These are phyloP conservation scores for Penicillium mononematosum DNA, from an alignment of 495 filamentous ascomycete species.

Conservation along the genomic window DNA sequence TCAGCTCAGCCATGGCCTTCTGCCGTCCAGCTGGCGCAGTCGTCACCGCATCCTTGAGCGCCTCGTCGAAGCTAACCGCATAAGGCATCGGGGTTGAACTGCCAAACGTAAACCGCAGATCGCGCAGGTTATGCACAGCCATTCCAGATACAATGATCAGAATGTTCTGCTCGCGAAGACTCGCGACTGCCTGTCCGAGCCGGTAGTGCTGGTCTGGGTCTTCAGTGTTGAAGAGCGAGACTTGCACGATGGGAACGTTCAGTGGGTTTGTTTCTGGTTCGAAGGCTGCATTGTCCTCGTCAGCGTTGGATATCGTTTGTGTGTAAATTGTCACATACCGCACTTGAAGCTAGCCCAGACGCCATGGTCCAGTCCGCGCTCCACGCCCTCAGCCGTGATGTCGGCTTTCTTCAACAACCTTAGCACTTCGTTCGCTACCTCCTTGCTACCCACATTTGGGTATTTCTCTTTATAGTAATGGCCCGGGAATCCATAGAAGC, in stretches of 20 bases:
- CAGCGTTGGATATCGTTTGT: background rate
- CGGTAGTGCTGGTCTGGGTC: conserved; percentile 68
- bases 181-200: conserved; percentile 65
- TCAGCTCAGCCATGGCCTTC: conserved; percentile 56
- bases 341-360: conserved; percentile 74
- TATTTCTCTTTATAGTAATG: conserved; percentile 62
- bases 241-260: conserved; percentile 75
- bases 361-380: conserved; percentile 77
- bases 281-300: conserved; percentile 52
- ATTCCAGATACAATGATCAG: conserved; percentile 79
- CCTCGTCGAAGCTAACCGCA: conserved; percentile 72
- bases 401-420: conserved; percentile 54
- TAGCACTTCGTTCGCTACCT: conserved; percentile 67
- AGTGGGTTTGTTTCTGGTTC: conserved; percentile 70
- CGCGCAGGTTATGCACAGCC: conserved; percentile 83
- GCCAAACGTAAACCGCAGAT: conserved; percentile 50
- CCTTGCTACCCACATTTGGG: conserved; percentile 64
- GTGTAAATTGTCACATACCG: conserved; percentile 37
- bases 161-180: conserved; percentile 69
- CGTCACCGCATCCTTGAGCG: conserved; percentile 67
- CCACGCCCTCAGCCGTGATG: conserved; percentile 62
- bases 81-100: conserved; percentile 59
- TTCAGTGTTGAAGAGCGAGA: conserved; percentile 69
- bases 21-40: conserved; percentile 54
- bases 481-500: conserved; percentile 76